Percentiles rank a stretch among this genome's conserved stretches.
Conservation (phyloP, 331 rosid genomes). For the Quercus tomentella region DNA sequence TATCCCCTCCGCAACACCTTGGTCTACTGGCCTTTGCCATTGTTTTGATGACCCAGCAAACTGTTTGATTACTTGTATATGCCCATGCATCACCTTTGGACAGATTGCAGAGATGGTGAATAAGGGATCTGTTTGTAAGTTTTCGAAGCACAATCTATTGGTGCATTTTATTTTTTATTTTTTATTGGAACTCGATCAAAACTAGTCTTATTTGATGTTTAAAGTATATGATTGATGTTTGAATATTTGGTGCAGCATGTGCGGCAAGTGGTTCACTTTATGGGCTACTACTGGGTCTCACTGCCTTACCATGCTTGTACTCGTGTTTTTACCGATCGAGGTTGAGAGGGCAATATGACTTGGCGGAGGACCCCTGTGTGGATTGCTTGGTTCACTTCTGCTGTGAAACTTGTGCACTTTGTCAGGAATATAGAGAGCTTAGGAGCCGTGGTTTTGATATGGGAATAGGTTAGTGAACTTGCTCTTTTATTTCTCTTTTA, state of each 20-base stretch:
- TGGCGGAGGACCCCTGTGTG: neutral
- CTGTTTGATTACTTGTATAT: neutral
- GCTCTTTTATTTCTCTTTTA: no score
- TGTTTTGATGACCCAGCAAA: neutral
- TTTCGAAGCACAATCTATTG: neutral
- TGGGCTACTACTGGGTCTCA: neutral
- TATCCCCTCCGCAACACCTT: neutral
- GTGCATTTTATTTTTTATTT: no score
- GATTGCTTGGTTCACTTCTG: neutral
- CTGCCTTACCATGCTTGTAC: neutral
- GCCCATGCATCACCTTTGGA: neutral
- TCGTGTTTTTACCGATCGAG: neutral
- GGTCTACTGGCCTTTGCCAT: neutral
- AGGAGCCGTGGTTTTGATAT: neutral
- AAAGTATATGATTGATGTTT: no score
- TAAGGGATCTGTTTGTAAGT: neutral
- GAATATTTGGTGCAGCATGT: neutral
- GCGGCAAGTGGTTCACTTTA: neutral
- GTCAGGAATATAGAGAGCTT: neutral
- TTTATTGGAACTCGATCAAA: no score
- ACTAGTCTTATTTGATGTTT: neutral
- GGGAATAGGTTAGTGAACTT: neutral
- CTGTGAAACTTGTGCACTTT: constrained; percentile 1
- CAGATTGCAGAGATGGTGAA: neutral
- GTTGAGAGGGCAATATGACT: constrained; percentile 1